phyloP scores from a whole-genome alignment of 192 early-diverging fungal genomes.

The Mortierella claussenii region DNA sequence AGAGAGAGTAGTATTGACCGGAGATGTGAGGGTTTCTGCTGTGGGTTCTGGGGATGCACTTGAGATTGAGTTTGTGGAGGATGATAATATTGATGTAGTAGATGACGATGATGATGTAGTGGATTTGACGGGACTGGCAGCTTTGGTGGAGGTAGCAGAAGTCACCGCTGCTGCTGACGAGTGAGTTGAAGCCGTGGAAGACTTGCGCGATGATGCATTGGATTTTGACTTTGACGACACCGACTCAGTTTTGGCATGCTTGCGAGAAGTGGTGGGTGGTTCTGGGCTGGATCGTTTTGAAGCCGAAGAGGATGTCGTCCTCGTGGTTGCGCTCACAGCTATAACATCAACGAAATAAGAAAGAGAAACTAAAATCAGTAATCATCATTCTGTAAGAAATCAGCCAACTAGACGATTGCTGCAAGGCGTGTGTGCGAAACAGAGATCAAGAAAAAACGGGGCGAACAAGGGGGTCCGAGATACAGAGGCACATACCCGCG shows the following conservation, averaged over 20 bases:
- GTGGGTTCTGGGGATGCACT: slow-evolving; percentile 8
- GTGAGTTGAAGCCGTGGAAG: slow-evolving; percentile 13
- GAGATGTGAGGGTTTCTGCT: slow-evolving; percentile 28
- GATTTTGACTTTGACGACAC: slow-evolving; percentile 47
- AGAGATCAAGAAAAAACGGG: slow-evolving; percentile 3
- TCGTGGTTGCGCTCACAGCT: slow-evolving; percentile 1
- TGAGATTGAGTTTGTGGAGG: neutral
- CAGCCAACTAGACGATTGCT: too few relatives aligned
- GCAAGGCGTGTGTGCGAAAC: neutral
- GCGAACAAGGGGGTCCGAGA: neutral
- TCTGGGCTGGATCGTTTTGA: slow-evolving; percentile 43
- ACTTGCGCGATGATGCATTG: slow-evolving; percentile 22
- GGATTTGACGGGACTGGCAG: slow-evolving; percentile 1
- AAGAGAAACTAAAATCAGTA: too few relatives aligned
- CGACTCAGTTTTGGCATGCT: slow-evolving; percentile 50
- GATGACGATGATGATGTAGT: slow-evolving; percentile 9
- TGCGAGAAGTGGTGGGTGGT: slow-evolving; percentile 22
- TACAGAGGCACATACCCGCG: too few relatives aligned
- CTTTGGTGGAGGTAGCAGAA: slow-evolving; percentile 6
- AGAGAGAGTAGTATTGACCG: slow-evolving; percentile 42
- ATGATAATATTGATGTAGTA: neutral
- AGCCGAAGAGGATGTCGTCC: neutral
- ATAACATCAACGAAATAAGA: slow-evolving; percentile 1
- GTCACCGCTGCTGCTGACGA: neutral
- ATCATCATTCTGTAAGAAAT: too few relatives aligned